A percentile compares a stretch with the other conserved stretches of the same genome.
These are phyloP conservation scores for Flaveria brownii DNA, from an alignment of 129 eudicot species.

Conservation along the genomic window DNA sequence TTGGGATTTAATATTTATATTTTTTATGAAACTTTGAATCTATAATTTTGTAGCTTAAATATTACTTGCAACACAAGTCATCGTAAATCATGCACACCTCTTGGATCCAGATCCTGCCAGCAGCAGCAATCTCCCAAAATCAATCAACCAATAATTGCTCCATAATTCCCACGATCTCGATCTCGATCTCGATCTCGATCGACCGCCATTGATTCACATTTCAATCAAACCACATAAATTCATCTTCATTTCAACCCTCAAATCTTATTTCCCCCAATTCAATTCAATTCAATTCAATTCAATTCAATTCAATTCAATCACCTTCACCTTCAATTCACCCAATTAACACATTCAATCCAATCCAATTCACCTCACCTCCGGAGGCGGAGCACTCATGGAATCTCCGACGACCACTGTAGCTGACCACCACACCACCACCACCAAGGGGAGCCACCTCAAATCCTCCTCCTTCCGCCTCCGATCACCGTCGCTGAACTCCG, in stretches of 20 bases:
- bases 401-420: constrained; percentile 1
- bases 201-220: constrained; percentile 21
- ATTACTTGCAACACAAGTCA: constrained; percentile 5
- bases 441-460: constrained; percentile 16
- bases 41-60: neutral
- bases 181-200: constrained; percentile 27
- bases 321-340: too few species aligned
- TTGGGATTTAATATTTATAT: too few species aligned
- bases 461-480: constrained; percentile 57
- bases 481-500: constrained; percentile 67
- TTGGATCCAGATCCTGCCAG: constrained; percentile 32
- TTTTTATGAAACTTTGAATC: too few species aligned
- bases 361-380: constrained; percentile 5
- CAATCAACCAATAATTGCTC: constrained; percentile 23
- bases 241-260: neutral
- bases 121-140: constrained; percentile 13
- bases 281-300: constrained; percentile 11
- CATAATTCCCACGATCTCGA: neutral
- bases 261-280: neutral
- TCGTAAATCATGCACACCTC: constrained; percentile 7
- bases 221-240: constrained; percentile 4
- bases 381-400: constrained; percentile 24
- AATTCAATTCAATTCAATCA: neutral
- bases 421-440: neutral
- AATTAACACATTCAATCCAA: neutral